Evolutionary conservation across 495 filamentous ascomycete species (phyloP).

Genomic region (Neurospora sp.): DNA sequence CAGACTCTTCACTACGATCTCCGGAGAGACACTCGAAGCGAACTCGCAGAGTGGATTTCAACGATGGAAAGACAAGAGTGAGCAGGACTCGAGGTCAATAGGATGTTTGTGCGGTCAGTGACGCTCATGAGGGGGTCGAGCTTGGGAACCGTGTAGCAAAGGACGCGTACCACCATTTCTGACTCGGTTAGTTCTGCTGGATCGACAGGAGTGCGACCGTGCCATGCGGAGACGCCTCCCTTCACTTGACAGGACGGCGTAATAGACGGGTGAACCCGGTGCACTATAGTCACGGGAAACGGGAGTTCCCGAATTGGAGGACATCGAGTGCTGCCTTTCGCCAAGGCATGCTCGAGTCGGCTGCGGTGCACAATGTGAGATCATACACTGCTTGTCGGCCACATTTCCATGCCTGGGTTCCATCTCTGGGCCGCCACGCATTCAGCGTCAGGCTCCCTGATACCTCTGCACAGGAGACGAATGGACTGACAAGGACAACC

Average conservation of each 20-base stretch:
- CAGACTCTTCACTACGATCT: background rate
- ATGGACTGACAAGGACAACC: background rate
- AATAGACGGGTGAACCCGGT: background rate
- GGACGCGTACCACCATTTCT: background rate
- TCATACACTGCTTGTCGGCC: background rate
- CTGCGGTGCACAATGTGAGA: background rate
- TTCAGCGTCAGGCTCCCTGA: background rate
- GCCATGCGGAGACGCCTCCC: background rate
- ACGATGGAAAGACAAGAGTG: background rate
- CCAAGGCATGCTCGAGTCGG: background rate
- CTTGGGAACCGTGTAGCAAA: background rate
- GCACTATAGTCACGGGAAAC: background rate
- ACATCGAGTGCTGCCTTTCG: background rate
- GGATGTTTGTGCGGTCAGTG: background rate
- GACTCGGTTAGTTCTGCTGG: background rate
- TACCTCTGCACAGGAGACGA: background rate
- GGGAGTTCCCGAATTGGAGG: background rate
- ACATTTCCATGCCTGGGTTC: background rate
- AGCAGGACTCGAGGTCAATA: background rate
- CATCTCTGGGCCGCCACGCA: background rate
- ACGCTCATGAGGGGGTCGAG: background rate
- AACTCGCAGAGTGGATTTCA: background rate
- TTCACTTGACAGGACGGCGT: background rate
- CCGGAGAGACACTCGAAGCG: background rate
- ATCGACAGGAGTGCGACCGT: background rate